phyloP scores from a whole-genome alignment of 2,329 filamentous ascomycete species.

The Tolypocladium cylindrosporum region DNA sequence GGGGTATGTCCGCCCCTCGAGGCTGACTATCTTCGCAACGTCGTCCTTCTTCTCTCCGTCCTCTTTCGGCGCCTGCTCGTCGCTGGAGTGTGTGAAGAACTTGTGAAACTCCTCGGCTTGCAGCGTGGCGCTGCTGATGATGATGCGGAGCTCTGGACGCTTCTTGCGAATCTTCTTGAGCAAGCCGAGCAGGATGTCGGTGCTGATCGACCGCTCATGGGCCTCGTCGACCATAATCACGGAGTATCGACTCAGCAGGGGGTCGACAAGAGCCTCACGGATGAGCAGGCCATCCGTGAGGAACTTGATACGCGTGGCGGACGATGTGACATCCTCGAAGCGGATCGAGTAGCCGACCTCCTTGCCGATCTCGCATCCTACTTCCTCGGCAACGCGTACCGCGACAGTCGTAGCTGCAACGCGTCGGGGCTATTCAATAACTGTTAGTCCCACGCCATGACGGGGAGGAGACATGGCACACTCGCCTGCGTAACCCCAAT shows the following conservation, averaged over 20 bases:
- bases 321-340: conserved; percentile 85
- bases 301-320: conserved; percentile 83
- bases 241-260: conserved; percentile 80
- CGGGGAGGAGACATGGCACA: not conserved
- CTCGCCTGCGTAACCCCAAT: conserved; percentile 85
- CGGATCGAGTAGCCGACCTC: conserved; percentile 88
- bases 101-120: conserved; percentile 77
- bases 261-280: conserved; percentile 86
- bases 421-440: conserved; percentile 57
- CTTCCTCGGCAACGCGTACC: conserved; percentile 78
- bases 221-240: conserved; percentile 98
- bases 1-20: conserved; percentile 81
- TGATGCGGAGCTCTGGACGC: conserved; percentile 71
- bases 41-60: conserved; percentile 18
- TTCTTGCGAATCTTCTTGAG: conserved; percentile 82
- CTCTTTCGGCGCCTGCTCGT: conserved; percentile 19
- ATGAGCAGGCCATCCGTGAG: conserved; percentile 88
- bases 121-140: conserved; percentile 87
- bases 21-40: conserved; percentile 54
- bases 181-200: conserved; percentile 80
- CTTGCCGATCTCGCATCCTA: conserved; percentile 76
- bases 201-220: conserved; percentile 86
- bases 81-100: conserved; percentile 54
- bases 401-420: conserved; percentile 90
- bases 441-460: not conserved